Evolutionary conservation across 164 flowering plant genomes (phyloP).

Genomic region (Euptelea pleiosperma): DNA sequence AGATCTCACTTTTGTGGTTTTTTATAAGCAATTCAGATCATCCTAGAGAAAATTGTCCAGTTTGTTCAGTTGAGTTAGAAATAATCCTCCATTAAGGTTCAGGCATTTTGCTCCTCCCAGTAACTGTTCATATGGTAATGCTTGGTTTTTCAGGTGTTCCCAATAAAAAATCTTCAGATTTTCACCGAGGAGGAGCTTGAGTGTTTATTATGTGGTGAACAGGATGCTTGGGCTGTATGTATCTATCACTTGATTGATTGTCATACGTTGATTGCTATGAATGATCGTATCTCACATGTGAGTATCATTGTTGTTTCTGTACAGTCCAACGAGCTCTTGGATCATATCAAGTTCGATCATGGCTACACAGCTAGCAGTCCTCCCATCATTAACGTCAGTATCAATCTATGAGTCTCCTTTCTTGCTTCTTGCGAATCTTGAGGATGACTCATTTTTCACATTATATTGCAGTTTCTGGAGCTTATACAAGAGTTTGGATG

Average conservation of each 20-base stretch:
- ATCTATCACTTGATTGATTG: slow-evolving; percentile 3
- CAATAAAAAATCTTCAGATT: slow-evolving; percentile 58
- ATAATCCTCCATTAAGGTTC: no score
- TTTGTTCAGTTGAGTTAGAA: neutral
- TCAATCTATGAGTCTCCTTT: neutral
- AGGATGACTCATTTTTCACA: neutral
- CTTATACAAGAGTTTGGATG: slow-evolving; percentile 59
- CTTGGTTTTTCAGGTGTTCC: slow-evolving; percentile 60
- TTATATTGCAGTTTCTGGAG: slow-evolving; percentile 62
- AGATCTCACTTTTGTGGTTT: no score
- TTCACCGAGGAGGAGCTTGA: slow-evolving; percentile 89
- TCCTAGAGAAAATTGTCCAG: no score
- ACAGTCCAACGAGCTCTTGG: slow-evolving; percentile 64
- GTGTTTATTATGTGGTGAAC: slow-evolving; percentile 81
- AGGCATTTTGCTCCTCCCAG: no score
- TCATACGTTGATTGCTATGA: no score
- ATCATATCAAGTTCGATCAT: slow-evolving; percentile 88
- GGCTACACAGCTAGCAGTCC: slow-evolving; percentile 94
- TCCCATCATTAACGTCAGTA: slow-evolving; percentile 61
- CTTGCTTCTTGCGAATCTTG: neutral
- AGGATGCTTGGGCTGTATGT: slow-evolving; percentile 70
- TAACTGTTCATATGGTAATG: no score
- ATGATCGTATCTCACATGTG: slow-evolving; percentile 3
- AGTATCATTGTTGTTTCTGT: slow-evolving; percentile 3
- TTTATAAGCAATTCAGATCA: no score